These are phyloP conservation scores for Cladosporium halotolerans DNA, from an alignment of 2,329 filamentous ascomycete species.

Conservation along the genomic window DNA sequence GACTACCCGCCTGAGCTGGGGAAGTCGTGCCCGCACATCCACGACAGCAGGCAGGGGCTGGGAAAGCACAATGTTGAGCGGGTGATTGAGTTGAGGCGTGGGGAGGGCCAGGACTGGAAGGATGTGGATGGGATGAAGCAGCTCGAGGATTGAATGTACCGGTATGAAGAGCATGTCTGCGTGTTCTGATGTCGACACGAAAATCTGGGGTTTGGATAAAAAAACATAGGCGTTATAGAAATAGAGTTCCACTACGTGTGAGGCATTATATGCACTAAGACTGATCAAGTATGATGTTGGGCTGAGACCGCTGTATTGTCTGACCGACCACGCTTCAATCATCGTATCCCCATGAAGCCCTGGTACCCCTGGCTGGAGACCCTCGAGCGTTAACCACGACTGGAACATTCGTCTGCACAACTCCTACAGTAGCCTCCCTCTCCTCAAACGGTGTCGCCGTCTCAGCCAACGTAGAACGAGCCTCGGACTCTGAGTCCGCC, in stretches of 20 bases:
- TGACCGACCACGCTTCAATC: too few relatives aligned
- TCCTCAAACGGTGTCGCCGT: not conserved
- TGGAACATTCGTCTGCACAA: slow-evolving; percentile 1
- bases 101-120: slow-evolving; percentile 13
- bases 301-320: too few relatives aligned
- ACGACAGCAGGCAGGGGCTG: slow-evolving; percentile 18
- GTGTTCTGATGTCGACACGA: too few relatives aligned
- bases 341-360: too few relatives aligned
- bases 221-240: too few relatives aligned
- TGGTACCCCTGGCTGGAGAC: not conserved
- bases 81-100: slow-evolving; percentile 19
- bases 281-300: too few relatives aligned
- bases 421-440: slow-evolving; percentile 3
- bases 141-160: slow-evolving; percentile 2
- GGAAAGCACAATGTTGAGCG: slow-evolving; percentile 21
- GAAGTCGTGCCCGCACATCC: slow-evolving; percentile 21
- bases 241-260: too few relatives aligned
- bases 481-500: not conserved
- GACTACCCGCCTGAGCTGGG: slow-evolving; percentile 16
- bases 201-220: too few relatives aligned
- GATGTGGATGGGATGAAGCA: slow-evolving; percentile 12
- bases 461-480: not conserved
- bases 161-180: too few relatives aligned
- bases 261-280: too few relatives aligned
- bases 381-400: slow-evolving; percentile 1